Evolutionary conservation across 1,284 basidiomycete species (phyloP).

Genomic region (Malassezia furfur): DNA sequence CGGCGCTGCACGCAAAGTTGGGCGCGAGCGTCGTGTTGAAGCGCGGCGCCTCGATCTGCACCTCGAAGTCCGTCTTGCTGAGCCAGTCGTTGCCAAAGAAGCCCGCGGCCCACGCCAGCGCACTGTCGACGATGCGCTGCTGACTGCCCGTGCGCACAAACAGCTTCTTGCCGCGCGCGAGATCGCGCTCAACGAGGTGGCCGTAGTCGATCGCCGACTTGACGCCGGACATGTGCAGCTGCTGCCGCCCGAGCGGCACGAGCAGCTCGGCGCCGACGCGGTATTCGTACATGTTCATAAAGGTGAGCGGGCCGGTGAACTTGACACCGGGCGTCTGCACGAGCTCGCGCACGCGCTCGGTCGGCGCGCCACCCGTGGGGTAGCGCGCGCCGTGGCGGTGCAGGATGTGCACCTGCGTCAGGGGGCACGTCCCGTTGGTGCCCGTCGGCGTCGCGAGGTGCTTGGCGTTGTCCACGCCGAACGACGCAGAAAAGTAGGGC

Average conservation of each 20-base stretch:
- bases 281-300: constrained; percentile 34
- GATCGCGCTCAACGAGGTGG: constrained; percentile 20
- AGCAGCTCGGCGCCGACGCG: constrained; percentile 40
- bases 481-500: constrained; percentile 36
- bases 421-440: constrained; percentile 20
- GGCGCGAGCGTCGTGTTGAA: constrained; percentile 45
- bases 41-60: constrained; percentile 37
- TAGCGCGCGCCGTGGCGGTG: constrained; percentile 45
- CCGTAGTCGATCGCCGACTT: constrained; percentile 34
- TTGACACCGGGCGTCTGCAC: neutral
- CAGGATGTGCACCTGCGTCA: constrained; percentile 41
- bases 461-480: constrained; percentile 33
- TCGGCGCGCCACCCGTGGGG: constrained; percentile 25
- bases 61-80: constrained; percentile 28
- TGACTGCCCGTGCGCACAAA: constrained; percentile 42
- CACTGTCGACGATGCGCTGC: constrained; percentile 43
- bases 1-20: constrained; percentile 33
- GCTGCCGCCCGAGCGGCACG: constrained; percentile 36
- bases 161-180: constrained; percentile 21
- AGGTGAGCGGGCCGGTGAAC: constrained; percentile 32
- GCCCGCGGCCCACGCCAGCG: constrained; percentile 32
- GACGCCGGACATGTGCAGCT: constrained; percentile 33
- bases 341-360: constrained; percentile 2
- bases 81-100: constrained; percentile 28
- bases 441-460: constrained; percentile 26